These are phyloP conservation scores for Noccaea caerulescens DNA, from an alignment of 345 rosid species.

Conservation along the genomic window DNA sequence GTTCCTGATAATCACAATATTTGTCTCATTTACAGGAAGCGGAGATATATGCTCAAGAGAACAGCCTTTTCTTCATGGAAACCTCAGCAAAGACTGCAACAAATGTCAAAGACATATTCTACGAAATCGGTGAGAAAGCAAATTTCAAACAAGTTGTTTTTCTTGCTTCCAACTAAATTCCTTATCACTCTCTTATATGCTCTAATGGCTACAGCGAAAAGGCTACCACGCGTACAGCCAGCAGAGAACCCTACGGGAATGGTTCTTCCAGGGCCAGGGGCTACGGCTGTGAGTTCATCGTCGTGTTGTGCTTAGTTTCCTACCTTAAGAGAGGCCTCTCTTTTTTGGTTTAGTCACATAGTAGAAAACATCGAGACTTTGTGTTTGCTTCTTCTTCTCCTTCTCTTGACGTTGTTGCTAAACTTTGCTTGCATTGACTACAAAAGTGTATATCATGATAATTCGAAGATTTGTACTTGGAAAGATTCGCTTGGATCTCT, in stretches of 20 bases:
- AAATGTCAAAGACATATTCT: conserved; percentile 78
- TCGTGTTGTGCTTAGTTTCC: conserved; percentile 56
- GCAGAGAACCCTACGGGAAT: conserved; percentile 59
- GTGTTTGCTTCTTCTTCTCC: conserved; percentile 24
- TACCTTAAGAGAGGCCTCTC: conserved; percentile 13
- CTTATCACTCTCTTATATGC: neutral
- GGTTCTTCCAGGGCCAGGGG: conserved; percentile 52
- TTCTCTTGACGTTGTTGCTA: conserved; percentile 29
- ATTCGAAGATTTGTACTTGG: conserved; percentile 31
- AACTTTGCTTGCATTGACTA: conserved; percentile 33
- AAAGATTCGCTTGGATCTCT: conserved; percentile 23
- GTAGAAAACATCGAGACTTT: conserved; percentile 32
- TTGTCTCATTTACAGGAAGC: conserved; percentile 63
- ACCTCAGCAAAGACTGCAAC: conserved; percentile 79
- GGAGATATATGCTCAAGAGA: conserved; percentile 68
- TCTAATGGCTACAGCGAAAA: conserved; percentile 50
- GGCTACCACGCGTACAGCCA: conserved; percentile 69
- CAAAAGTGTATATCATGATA: conserved; percentile 41
- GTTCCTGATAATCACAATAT: conserved; percentile 6
- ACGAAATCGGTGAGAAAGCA: conserved; percentile 65
- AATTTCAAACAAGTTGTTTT: neutral
- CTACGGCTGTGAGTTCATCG: conserved; percentile 47
- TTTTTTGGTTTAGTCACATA: conserved; percentile 32
- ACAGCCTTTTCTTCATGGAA: conserved; percentile 83
- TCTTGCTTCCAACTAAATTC: neutral